Conservation (phyloP, 805 yeast species). For the Candida easanensis region DNA sequence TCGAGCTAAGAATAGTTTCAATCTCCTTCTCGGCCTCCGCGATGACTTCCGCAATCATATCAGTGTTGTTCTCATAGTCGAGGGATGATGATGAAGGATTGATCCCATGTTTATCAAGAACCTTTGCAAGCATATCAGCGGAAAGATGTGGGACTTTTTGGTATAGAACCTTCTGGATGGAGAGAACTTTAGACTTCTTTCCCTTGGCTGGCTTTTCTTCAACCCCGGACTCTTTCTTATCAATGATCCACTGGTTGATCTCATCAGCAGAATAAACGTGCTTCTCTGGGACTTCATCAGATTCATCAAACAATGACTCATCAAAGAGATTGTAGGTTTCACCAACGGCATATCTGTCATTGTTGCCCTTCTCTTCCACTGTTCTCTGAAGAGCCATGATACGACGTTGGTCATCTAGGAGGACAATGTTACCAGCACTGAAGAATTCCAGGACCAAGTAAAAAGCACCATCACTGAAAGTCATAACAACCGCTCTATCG, state of each 20-base stretch:
- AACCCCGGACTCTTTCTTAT: slow-evolving; percentile 2
- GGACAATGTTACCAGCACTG: slow-evolving; percentile 88
- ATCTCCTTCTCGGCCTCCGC: slow-evolving; percentile 46
- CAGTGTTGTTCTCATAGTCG: slow-evolving; percentile 28
- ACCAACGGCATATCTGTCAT: slow-evolving; percentile 69
- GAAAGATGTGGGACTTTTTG: slow-evolving; percentile 72
- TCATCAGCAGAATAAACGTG: slow-evolving; percentile 9
- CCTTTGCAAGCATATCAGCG: slow-evolving; percentile 69
- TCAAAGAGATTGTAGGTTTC: slow-evolving; percentile 66
- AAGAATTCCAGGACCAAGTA: slow-evolving; percentile 87
- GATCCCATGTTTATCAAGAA: slow-evolving; percentile 44
- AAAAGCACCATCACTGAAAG: slow-evolving; percentile 78
- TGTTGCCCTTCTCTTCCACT: slow-evolving; percentile 69
- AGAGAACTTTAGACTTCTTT: slow-evolving; percentile 44
- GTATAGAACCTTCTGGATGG: slow-evolving; percentile 70
- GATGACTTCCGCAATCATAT: slow-evolving; percentile 40
- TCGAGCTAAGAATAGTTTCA: slow-evolving; percentile 32
- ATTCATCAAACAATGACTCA: slow-evolving; percentile 39
- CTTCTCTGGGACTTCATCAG: slow-evolving; percentile 9
- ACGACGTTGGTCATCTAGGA: slow-evolving; percentile 65
- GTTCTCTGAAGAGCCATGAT: slow-evolving; percentile 75
- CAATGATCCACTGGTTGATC: slow-evolving; percentile 29
- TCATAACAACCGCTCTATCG: slow-evolving; percentile 80
- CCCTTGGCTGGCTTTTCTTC: slow-evolving; percentile 15
- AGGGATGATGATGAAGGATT: slow-evolving; percentile 41